Percentiles rank a stretch among this genome's conserved stretches.
Evolutionary conservation across 2,329 filamentous ascomycete species (phyloP).

Genomic region (Hirsutella rhossiliensis): DNA sequence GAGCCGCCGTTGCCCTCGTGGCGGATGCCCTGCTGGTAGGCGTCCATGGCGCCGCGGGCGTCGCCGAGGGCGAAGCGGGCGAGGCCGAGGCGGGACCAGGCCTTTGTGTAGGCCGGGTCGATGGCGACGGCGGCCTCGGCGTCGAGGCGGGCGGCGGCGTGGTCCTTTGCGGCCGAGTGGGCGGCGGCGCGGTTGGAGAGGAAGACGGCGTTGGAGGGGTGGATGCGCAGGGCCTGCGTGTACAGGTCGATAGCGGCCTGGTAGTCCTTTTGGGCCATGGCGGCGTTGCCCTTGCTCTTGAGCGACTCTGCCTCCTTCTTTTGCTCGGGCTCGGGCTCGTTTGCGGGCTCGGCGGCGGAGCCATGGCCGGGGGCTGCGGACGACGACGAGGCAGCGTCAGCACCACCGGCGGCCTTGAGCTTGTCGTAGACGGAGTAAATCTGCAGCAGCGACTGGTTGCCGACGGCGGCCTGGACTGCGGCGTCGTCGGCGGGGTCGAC

Average conservation of each 20-base stretch:
- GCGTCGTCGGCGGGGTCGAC: conserved; percentile 71
- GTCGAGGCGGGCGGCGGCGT: conserved; percentile 73
- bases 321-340: conserved; percentile 34
- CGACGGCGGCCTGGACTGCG: conserved; percentile 65
- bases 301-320: conserved; percentile 77
- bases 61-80: conserved; percentile 88
- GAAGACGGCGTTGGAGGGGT: conserved; percentile 87
- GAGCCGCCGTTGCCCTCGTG: conserved; percentile 88
- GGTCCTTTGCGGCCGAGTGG: conserved; percentile 73
- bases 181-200: conserved; percentile 95
- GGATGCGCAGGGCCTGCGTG: conserved; percentile 69
- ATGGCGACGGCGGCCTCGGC: conserved; percentile 81
- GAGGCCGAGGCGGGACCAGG: conserved; percentile 86
- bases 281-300: conserved; percentile 84
- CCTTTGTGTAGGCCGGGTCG: conserved; percentile 92
- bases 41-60: conserved; percentile 83
- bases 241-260: conserved; percentile 70
- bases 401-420: conserved; percentile 51
- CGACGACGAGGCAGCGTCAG: conserved; percentile 11
- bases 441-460: conserved; percentile 74
- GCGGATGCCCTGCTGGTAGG: conserved; percentile 86
- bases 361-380: conserved; percentile 5
- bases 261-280: conserved; percentile 94
- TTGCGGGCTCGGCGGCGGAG: conserved; percentile 15
- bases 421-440: conserved; percentile 98